Base-by-base conservation (phyloP, 148 eudicot species). In the Pouteria glomerata region DNA sequence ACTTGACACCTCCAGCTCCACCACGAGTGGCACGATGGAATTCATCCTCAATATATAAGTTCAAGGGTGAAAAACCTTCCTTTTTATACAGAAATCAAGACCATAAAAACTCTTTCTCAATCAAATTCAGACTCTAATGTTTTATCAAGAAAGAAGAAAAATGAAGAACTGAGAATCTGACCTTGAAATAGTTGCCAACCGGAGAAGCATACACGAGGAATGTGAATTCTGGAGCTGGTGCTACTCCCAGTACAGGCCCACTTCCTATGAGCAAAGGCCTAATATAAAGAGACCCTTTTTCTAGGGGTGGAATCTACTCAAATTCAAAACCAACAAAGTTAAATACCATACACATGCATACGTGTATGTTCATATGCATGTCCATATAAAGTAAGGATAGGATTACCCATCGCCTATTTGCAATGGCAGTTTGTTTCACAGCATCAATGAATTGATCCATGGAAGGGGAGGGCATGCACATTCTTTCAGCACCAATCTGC, bases 261-360 rank as follows among this genome's bases (percentile, higher is more conserved):
- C 86, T 96, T 77, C 99, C 99, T 14, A 96, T 68, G 31, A 96
- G 90, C 82, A 96, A 68, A 72, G 97, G 97, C 80, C 99, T 90
- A 64, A 92, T 76, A 70, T 92, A 96, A 19, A 96, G 87, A 56
- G 94, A 78, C 56, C 99, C 99, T 85, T 92, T 96, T 71, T 90
- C 99, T 2, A 83, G 77, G 21, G 99, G 99, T 70, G 99, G 99
- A 77, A 96, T 90, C 99, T 96, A 79, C 73, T 51, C 82, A 56
- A 61, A 75, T 51, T 21, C 45, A 48, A 69, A 67, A 61, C n/a
- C 19, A 62, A 45, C 14, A 34, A 19, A 8, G 39, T 27, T 26
- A 26, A 4, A 39, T 5, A 15, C 12, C 21, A 48, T 26, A 41
- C 10, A 58, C n/a, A 35, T 3, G 27, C 30, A 61, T 10, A 56